Percentiles rank a stretch among this genome's conserved stretches.
Conservation (phyloP, 495 filamentous ascomycete species). For the Melanomma pulvis-pyrius region DNA sequence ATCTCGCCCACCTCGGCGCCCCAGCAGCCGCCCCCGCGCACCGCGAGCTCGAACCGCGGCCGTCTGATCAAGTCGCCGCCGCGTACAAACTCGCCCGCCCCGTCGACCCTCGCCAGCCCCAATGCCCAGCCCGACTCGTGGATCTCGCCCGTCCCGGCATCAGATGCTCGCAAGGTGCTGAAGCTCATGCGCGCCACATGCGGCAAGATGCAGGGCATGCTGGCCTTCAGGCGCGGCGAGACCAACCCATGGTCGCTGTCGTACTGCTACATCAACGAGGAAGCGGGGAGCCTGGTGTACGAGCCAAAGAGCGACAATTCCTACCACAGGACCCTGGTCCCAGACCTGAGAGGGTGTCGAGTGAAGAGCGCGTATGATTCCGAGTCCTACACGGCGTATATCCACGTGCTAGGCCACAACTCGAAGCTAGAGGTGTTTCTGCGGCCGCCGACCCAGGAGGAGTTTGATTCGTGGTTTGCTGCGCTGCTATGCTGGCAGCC, state of each 20-base stretch:
- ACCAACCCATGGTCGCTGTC: conserved; percentile 61
- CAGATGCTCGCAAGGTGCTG: conserved; percentile 65
- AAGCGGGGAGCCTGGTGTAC: conserved; percentile 65
- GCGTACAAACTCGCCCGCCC: conserved; percentile 30
- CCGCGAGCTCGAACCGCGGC: conserved; percentile 28
- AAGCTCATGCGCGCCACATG: conserved; percentile 69
- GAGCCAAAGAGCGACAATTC: conserved; percentile 62
- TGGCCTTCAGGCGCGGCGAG: conserved; percentile 63
- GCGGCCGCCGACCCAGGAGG: conserved; percentile 70
- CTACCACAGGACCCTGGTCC: conserved; percentile 64
- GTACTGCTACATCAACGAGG: conserved; percentile 68
- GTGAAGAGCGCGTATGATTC: conserved; percentile 62
- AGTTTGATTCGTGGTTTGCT: conserved; percentile 90
- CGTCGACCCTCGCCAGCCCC: conserved; percentile 26
- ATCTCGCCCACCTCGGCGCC: conserved; percentile 32
- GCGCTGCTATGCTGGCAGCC: conserved; percentile 94
- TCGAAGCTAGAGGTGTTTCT: conserved; percentile 72
- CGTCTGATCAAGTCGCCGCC: conserved; percentile 36
- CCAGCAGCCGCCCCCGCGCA: conserved; percentile 26
- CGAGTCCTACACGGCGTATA: conserved; percentile 68
- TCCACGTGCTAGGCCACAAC: conserved; percentile 76
- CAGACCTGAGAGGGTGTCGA: conserved; percentile 84
- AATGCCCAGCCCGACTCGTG: conserved; percentile 42
- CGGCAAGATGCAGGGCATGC: conserved; percentile 69
- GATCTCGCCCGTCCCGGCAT: conserved; percentile 57